Conservation (phyloP, 2,329 filamentous ascomycete genomes). For the Zasmidium citrigriseum region DNA sequence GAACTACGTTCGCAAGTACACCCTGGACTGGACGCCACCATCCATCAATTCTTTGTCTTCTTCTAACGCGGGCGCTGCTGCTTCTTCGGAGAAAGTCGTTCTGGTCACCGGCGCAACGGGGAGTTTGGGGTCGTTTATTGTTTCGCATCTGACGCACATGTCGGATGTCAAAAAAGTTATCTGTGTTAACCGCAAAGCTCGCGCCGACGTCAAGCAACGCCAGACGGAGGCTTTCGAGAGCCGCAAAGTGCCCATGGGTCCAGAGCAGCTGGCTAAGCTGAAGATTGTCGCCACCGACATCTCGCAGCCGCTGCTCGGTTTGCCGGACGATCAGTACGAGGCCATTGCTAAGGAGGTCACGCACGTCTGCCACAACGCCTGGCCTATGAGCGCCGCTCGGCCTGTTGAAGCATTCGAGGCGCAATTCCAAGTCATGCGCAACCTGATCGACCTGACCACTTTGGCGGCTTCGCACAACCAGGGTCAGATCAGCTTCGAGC, state of each 20-base stretch:
- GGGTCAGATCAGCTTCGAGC: constrained; percentile 35
- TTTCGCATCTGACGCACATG: constrained; percentile 29
- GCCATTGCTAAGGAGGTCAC: constrained; percentile 44
- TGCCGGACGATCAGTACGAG: constrained; percentile 43
- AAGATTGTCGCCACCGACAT: constrained; percentile 53
- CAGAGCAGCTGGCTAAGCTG: constrained; percentile 38
- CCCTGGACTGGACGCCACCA: too few relatives aligned
- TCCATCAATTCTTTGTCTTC: too few relatives aligned
- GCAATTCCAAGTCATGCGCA: constrained; percentile 53
- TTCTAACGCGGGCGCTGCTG: too few relatives aligned
- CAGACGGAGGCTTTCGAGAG: constrained; percentile 39
- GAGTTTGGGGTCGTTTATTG: constrained; percentile 44
- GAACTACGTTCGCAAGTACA: too few relatives aligned
- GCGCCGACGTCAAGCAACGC: constrained; percentile 29
- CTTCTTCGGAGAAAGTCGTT: constrained; percentile 25
- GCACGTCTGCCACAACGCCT: constrained; percentile 57
- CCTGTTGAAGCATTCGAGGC: constrained; percentile 52
- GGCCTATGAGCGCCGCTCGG: constrained; percentile 58
- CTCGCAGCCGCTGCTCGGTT: constrained; percentile 50
- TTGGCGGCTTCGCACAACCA: too few relatives aligned
- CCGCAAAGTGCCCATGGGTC: constrained; percentile 21
- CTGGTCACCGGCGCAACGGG: constrained; percentile 38
- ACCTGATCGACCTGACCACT: constrained; percentile 51
- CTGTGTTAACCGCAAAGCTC: constrained; percentile 50
- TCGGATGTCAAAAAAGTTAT: constrained; percentile 38